Conservation (phyloP, 345 rosid genomes). For the Euphorbia tirucalli region DNA sequence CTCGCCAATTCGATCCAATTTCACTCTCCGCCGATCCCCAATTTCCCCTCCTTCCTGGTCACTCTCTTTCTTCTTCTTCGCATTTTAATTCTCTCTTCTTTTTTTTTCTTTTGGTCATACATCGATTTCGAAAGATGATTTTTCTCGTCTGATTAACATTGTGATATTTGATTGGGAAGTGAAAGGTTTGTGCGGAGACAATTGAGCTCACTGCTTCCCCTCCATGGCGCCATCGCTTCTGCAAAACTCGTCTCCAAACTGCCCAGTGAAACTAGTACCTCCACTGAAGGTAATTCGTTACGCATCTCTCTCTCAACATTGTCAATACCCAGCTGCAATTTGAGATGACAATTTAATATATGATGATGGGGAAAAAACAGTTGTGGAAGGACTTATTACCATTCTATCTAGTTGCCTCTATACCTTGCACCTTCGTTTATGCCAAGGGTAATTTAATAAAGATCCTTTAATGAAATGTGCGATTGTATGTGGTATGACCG, state of each 20-base stretch:
- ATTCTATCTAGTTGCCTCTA: not conserved
- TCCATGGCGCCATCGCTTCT: conserved; percentile 59
- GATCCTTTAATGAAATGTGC: not conserved
- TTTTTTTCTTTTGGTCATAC: not conserved
- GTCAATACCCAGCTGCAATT: not conserved
- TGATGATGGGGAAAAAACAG: too few relatives aligned
- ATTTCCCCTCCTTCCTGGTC: conserved; percentile 27
- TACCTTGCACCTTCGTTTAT: not conserved
- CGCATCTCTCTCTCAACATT: not conserved
- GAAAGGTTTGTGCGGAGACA: conserved; percentile 59
- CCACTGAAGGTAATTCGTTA: conserved; percentile 42
- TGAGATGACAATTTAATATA: too few relatives aligned
- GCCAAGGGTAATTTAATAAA: not conserved
- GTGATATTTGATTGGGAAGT: conserved; percentile 8
- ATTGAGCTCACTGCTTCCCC: conserved; percentile 56
- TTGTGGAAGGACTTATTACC: not conserved
- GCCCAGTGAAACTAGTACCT: conserved; percentile 39
- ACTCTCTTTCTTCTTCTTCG: not conserved
- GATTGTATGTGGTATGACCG: not conserved
- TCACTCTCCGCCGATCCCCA: conserved; percentile 32
- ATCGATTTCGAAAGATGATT: not conserved
- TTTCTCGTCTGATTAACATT: not conserved
- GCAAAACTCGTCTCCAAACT: conserved; percentile 77
- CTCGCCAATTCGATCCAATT: conserved; percentile 29
- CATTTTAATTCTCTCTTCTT: too few relatives aligned